These are phyloP conservation scores for Neofusicoccum laricinum DNA, from an alignment of 2,329 filamentous ascomycete genomes.

Conservation along the genomic window DNA sequence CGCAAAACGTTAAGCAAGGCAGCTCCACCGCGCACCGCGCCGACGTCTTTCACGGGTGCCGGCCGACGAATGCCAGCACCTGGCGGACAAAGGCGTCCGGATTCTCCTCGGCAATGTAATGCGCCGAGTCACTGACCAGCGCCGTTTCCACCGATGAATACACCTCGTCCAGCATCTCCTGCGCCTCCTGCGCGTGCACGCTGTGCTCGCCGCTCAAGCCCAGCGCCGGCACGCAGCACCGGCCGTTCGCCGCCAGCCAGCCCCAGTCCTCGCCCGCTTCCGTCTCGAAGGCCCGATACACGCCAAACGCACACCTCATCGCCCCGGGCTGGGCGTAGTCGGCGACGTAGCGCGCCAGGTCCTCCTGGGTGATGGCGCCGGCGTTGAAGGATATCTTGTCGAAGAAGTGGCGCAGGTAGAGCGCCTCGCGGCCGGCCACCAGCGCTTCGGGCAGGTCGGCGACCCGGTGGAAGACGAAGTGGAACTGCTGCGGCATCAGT, in stretches of 20 bases:
- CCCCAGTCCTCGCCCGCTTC: constrained; percentile 28
- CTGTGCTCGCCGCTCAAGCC: constrained; percentile 26
- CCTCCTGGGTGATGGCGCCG: constrained; percentile 33
- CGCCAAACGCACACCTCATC: constrained; percentile 29
- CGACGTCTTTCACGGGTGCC: constrained; percentile 14
- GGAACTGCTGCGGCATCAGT: constrained; percentile 30
- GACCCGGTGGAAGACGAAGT: constrained; percentile 44
- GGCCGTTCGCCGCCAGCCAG: constrained; percentile 24
- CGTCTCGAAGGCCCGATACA: constrained; percentile 34
- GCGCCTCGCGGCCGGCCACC: constrained; percentile 38
- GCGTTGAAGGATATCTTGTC: constrained; percentile 38
- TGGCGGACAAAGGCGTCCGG: constrained; percentile 22
- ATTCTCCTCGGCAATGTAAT: constrained; percentile 28
- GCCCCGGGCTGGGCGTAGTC: constrained; percentile 36
- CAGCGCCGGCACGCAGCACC: constrained; percentile 26
- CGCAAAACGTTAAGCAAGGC: background rate
- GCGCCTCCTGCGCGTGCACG: constrained; percentile 21
- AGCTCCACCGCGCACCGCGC: background rate
- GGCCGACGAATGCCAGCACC: constrained; percentile 23
- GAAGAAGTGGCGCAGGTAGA: constrained; percentile 46
- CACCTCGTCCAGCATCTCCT: constrained; percentile 25
- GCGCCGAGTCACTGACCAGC: constrained; percentile 23
- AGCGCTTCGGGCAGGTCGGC: constrained; percentile 40
- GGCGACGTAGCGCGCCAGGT: constrained; percentile 40
- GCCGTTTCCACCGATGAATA: constrained; percentile 18